Percentiles rank a stretch among this genome's conserved stretches.
Conservation (phyloP, 2,329 filamentous ascomycete species). For the Verticillium nubilum region DNA sequence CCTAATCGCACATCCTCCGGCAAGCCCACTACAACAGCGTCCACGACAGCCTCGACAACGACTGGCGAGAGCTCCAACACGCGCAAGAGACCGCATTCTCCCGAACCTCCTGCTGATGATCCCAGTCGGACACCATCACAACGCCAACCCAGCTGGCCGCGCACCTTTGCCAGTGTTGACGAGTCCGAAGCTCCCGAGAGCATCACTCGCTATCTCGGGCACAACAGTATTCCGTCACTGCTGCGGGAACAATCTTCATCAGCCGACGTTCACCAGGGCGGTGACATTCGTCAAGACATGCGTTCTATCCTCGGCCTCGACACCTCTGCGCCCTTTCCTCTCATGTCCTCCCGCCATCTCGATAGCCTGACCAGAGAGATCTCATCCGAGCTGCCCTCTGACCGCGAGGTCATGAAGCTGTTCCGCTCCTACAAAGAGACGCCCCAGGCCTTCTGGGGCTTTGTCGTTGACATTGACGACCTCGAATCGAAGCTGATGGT, state of each 20-base stretch:
- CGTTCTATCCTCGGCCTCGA: slow-evolving; percentile 61
- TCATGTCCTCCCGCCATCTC: slow-evolving; percentile 60
- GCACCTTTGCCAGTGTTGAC: slow-evolving; percentile 38
- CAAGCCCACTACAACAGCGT: slow-evolving; percentile 17
- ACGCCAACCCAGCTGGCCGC: slow-evolving; percentile 36
- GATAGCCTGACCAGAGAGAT: slow-evolving; percentile 57
- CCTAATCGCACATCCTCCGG: slow-evolving; percentile 45
- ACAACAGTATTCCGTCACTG: slow-evolving; percentile 64
- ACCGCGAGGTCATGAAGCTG: slow-evolving; percentile 62
- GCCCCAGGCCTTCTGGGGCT: slow-evolving; percentile 63
- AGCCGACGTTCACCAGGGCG: slow-evolving; percentile 43
- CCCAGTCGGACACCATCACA: slow-evolving; percentile 14
- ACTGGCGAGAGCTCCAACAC: slow-evolving; percentile 11
- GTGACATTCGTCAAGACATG: slow-evolving; percentile 60
- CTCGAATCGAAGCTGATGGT: slow-evolving; percentile 60
- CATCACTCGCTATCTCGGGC: slow-evolving; percentile 54
- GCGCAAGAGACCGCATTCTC: slow-evolving; percentile 31
- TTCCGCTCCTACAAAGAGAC: slow-evolving; percentile 64
- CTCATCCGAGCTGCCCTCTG: slow-evolving; percentile 55
- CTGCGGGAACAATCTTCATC: slow-evolving; percentile 55
- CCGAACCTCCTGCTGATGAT: slow-evolving; percentile 30
- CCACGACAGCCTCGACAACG: slow-evolving; percentile 12
- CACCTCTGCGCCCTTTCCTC: slow-evolving; percentile 60
- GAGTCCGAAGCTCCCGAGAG: slow-evolving; percentile 50
- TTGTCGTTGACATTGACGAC: slow-evolving; percentile 61